Evolutionary conservation across 108 stramenopile genomes (phyloP), one percentile per base, ranked within the genome.

Genomic region (Skeletonema costatum): DNA sequence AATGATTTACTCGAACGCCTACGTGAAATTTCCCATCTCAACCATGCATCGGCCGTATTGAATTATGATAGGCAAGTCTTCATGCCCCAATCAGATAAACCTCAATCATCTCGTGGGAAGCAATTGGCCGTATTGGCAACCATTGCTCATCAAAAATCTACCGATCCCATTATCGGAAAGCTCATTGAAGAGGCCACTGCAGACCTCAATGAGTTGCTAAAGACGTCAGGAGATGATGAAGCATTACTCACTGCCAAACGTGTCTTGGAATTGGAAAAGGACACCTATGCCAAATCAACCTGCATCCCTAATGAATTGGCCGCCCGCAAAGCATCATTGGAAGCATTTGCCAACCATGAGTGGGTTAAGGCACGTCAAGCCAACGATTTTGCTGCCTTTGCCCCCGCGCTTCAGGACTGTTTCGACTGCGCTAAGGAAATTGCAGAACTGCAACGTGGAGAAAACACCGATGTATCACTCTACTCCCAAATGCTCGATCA

Each of bases 401-500:
- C 65, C 10, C 71, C 85, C 0, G 58, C 74, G 30, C 76, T 95
- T 1, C 63, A 76, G 39, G 78, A 90, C 29, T 91, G 90, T 74
- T 89, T 95, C 62, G 88, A 88, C 29, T 73, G 82, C 1, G 87
- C 90, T 21, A 72, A 60, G 31, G 76, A 88, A 70, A 78, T 91
- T 30, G 91, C 93, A 42, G 59, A 68, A 12, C 66, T 84, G 11
- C 86, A 86, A 67, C 85, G 83, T 29, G 72, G 63, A 4, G 67
- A 75, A 1, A 60, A 68, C 2, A 16, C 50, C 11, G 53, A 74
- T 5, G 68, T 74, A 1, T 71, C 87, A 17, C 74, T 89, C 11
- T 95, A 95, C 67, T 87, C 90, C 13, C 87, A 84, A 33, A 87
- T 88, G 78, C 59, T 93, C 25, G 90, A 92, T 73, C 72, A 88